Evolutionary conservation across 345 rosid species (phyloP).

Genomic region (Abelmoschus esculentus): DNA sequence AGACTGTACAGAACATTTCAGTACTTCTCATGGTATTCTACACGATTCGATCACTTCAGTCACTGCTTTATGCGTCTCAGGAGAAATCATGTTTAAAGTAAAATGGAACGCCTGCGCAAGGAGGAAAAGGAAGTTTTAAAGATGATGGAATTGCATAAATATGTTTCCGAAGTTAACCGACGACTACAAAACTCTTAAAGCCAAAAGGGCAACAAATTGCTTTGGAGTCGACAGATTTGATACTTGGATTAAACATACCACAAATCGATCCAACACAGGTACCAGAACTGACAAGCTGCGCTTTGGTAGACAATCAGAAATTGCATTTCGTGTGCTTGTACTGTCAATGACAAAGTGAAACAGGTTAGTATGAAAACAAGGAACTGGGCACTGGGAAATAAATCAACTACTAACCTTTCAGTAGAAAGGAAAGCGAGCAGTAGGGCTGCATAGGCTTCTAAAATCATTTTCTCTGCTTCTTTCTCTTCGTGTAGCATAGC

Average conservation of each 20-base stretch:
- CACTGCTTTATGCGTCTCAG: conserved; percentile 89
- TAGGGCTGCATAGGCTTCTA: conserved; percentile 92
- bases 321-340: conserved; percentile 56
- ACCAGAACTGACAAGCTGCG: conserved; percentile 58
- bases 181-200: too few species aligned
- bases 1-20: conserved; percentile 45
- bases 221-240: background rate
- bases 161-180: background rate
- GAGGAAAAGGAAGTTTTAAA: background rate
- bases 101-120: conserved; percentile 69
- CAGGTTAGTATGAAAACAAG: background rate
- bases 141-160: background rate
- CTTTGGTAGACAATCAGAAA: conserved; percentile 71
- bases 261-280: conserved; percentile 95
- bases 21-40: conserved; percentile 39
- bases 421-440: conserved; percentile 96
- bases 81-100: conserved; percentile 83
- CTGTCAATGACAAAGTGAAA: conserved; percentile 37
- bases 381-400: background rate
- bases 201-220: background rate
- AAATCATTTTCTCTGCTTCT: conserved; percentile 97
- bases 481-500: conserved; percentile 82
- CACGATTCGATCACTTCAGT: conserved; percentile 88
- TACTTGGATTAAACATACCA: conserved; percentile 47
- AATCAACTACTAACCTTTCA: conserved; percentile 49